Percentiles rank a stretch among this genome's conserved stretches.
Conservation (phyloP, 1,139 yeast genomes). For the Candida sanyaensis region DNA sequence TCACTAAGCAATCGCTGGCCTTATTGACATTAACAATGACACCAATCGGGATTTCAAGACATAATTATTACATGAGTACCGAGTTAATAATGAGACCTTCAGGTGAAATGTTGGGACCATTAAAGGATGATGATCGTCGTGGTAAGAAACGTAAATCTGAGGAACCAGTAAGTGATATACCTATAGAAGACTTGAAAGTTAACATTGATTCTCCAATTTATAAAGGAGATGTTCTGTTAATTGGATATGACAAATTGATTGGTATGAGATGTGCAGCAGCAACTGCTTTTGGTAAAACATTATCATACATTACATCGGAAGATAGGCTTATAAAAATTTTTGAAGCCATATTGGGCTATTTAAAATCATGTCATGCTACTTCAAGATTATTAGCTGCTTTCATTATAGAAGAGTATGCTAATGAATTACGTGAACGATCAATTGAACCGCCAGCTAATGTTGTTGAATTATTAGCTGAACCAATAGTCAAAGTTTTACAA, state of each 20-base stretch:
- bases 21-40: conserved; percentile 77
- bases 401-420: conserved; percentile 73
- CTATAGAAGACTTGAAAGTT: conserved; percentile 60
- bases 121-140: conserved; percentile 21
- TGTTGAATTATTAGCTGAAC: conserved; percentile 26
- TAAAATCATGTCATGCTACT: conserved; percentile 71
- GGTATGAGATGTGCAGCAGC: conserved; percentile 80
- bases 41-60: conserved; percentile 92
- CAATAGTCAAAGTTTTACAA: conserved; percentile 38
- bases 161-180: conserved; percentile 42
- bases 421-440: conserved; percentile 25
- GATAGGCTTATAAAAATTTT: conserved; percentile 37
- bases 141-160: conserved; percentile 41
- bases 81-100: conserved; percentile 77
- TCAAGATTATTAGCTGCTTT: conserved; percentile 74
- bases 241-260: conserved; percentile 74
- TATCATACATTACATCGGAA: conserved; percentile 55
- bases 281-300: conserved; percentile 69
- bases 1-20: conserved; percentile 53
- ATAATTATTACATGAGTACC: conserved; percentile 82
- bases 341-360: conserved; percentile 38
- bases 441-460: conserved; percentile 13
- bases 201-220: conserved; percentile 94
- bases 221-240: conserved; percentile 85
- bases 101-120: conserved; percentile 50